Evolutionary conservation across 73 alveolate species (phyloP).

Genomic region (Diophrys sp.): DNA sequence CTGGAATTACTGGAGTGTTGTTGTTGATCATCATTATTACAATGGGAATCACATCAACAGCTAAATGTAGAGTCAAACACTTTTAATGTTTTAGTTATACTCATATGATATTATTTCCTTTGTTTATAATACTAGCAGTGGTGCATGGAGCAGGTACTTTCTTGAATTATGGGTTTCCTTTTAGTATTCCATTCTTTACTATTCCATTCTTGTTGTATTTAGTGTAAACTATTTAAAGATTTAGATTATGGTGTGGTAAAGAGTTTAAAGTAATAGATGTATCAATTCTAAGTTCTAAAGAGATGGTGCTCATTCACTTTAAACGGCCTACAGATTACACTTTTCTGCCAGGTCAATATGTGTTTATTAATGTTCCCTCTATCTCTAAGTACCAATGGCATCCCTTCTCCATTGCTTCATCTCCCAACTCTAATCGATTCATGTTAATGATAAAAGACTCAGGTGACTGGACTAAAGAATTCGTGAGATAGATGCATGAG

Average conservation of each 20-base stretch:
- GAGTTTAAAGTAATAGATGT: slow-evolving; percentile 17
- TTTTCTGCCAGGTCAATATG: slow-evolving; percentile 18
- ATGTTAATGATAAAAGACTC: not conserved
- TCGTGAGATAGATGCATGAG: not conserved
- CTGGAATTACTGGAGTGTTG: slow-evolving; percentile 23
- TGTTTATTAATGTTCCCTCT: slow-evolving; percentile 7
- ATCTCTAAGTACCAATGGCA: slow-evolving; percentile 26
- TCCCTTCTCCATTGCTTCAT: slow-evolving; percentile 29
- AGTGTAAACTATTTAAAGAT: slow-evolving; percentile 1
- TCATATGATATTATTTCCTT: slow-evolving; percentile 6
- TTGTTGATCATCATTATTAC: not conserved
- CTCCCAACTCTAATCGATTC: slow-evolving; percentile 9
- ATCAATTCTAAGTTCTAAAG: not conserved
- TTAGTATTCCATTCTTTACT: slow-evolving; percentile 6
- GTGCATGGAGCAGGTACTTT: slow-evolving; percentile 17
- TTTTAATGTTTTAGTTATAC: slow-evolving; percentile 15
- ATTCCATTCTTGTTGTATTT: not conserved
- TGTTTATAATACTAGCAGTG: not conserved
- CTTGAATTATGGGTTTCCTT: slow-evolving; percentile 18
- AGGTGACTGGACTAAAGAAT: slow-evolving; percentile 14
- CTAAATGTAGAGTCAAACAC: not conserved
- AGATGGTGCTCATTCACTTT: slow-evolving; percentile 8
- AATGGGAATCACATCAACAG: slow-evolving; percentile 1
- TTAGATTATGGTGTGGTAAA: not conserved
- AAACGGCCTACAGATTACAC: slow-evolving; percentile 10